Conservation (phyloP, 352 stramenopile genomes). For the Aphanomyces stellatus region DNA sequence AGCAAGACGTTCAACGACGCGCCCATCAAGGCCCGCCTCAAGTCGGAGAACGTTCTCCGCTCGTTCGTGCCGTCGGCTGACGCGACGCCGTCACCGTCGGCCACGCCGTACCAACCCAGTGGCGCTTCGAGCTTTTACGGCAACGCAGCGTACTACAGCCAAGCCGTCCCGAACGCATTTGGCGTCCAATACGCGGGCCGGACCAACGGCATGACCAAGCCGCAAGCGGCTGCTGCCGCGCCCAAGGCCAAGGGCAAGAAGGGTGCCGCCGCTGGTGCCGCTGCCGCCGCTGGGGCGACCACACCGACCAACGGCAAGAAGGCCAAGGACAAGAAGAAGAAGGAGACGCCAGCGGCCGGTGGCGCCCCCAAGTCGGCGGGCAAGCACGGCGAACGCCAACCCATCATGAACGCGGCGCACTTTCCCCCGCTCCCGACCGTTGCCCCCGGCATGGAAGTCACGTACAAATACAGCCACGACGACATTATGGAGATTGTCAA, state of each 20-base stretch:
- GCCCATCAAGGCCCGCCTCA: slow-evolving; percentile 86
- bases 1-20: slow-evolving; percentile 86
- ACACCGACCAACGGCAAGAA: slow-evolving; percentile 50
- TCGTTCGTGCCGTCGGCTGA: slow-evolving; percentile 65
- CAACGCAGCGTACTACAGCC: slow-evolving; percentile 55
- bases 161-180: slow-evolving; percentile 37
- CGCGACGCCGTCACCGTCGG: slow-evolving; percentile 19
- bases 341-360: slow-evolving; percentile 25
- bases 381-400: slow-evolving; percentile 44
- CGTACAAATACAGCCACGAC: slow-evolving; percentile 74
- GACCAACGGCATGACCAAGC: slow-evolving; percentile 28
- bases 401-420: slow-evolving; percentile 71
- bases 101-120: slow-evolving; percentile 13
- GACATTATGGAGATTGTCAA: slow-evolving; percentile 90
- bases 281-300: slow-evolving; percentile 22
- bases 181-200: slow-evolving; percentile 42
- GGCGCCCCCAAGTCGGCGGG: slow-evolving; percentile 31
- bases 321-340: slow-evolving; percentile 27
- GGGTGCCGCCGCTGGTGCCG: slow-evolving; percentile 18
- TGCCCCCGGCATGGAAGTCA: slow-evolving; percentile 36
- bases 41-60: slow-evolving; percentile 89
- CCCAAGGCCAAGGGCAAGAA: slow-evolving; percentile 21
- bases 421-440: slow-evolving; percentile 62
- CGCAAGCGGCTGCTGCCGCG: slow-evolving; percentile 33
- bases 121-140: slow-evolving; percentile 36